Conservation (phyloP, 345 rosid genomes). For the Eucalyptus sp. region DNA sequence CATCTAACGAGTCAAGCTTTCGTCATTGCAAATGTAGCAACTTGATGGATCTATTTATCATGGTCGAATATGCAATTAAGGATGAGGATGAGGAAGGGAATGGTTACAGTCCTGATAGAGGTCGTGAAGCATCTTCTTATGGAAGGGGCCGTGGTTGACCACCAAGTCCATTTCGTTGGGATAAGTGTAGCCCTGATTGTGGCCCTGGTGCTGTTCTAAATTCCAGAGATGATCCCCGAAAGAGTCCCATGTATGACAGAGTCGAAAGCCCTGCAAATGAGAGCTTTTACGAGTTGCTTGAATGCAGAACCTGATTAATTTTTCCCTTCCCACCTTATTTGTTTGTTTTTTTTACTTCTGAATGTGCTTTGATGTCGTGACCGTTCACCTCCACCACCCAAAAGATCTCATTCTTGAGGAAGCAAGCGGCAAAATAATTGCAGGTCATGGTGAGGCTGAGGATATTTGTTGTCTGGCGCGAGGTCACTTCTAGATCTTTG, state of each 20-base stretch:
- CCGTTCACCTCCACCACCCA: constrained; percentile 25
- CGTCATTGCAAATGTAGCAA: constrained; percentile 28
- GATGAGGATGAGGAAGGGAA: constrained; percentile 71
- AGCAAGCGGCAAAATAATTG: not conserved
- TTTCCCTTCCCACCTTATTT: not conserved
- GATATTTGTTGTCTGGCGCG: not conserved
- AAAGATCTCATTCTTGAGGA: constrained; percentile 10
- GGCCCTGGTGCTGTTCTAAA: constrained; percentile 62
- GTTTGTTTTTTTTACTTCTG: not conserved
- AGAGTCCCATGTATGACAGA: constrained; percentile 36
- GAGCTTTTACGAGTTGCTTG: constrained; percentile 26
- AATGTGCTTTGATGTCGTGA: not conserved
- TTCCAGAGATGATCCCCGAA: constrained; percentile 24
- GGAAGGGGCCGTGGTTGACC: constrained; percentile 51
- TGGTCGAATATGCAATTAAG: constrained; percentile 79
- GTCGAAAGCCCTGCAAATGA: constrained; percentile 49
- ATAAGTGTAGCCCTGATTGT: constrained; percentile 80
- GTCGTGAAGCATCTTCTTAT: constrained; percentile 57
- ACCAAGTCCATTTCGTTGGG: constrained; percentile 71
- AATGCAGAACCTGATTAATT: not conserved
- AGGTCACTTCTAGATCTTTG: not conserved
- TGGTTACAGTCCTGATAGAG: constrained; percentile 58
- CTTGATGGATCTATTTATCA: constrained; percentile 73
- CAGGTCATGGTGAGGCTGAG: not conserved
- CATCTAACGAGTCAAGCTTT: not conserved